phyloP scores from a whole-genome alignment of 2,329 filamentous ascomycete species.

The Apiospora aurea region DNA sequence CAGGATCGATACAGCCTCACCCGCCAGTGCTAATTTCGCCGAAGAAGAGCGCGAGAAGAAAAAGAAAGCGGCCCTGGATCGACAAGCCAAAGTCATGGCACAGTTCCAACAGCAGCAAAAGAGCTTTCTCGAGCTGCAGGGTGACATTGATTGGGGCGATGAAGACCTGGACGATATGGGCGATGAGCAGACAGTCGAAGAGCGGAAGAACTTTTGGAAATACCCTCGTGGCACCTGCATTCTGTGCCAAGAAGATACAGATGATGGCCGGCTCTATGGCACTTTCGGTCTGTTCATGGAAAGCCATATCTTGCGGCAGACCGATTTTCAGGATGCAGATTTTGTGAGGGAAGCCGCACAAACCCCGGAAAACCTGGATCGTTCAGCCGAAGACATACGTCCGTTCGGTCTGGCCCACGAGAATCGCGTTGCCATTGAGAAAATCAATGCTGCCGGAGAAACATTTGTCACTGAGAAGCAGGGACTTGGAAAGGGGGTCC shows the following conservation, averaged over 20 bases:
- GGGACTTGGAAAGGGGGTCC: constrained; percentile 88
- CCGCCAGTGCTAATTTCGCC: constrained; percentile 69
- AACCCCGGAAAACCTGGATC: constrained; percentile 82
- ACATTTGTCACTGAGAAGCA: constrained; percentile 78
- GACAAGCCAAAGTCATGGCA: constrained; percentile 94
- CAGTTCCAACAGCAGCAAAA: constrained; percentile 98
- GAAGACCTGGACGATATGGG: constrained; percentile 80
- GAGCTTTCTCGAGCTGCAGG: constrained; percentile 89
- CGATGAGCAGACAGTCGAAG: constrained; percentile 61
- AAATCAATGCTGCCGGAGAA: constrained; percentile 75
- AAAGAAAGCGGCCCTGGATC: constrained; percentile 88
- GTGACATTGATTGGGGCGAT: constrained; percentile 87
- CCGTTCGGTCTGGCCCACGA: constrained; percentile 92
- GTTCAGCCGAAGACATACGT: constrained; percentile 80
- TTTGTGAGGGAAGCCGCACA: constrained; percentile 83
- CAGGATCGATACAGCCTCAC: constrained; percentile 81
- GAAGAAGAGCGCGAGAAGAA: constrained; percentile 82
- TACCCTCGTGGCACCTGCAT: constrained; percentile 95
- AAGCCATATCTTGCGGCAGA: constrained; percentile 86
- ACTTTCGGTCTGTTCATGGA: constrained; percentile 91
- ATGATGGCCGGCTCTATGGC: constrained; percentile 86
- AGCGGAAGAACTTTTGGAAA: constrained; percentile 80
- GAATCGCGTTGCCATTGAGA: constrained; percentile 80
- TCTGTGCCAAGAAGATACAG: constrained; percentile 93
- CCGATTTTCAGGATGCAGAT: constrained; percentile 80